Percentiles rank a stretch among this genome's conserved stretches.
phyloP scores from a whole-genome alignment of 2,329 filamentous ascomycete genomes.

The Cladosporium sp. region DNA sequence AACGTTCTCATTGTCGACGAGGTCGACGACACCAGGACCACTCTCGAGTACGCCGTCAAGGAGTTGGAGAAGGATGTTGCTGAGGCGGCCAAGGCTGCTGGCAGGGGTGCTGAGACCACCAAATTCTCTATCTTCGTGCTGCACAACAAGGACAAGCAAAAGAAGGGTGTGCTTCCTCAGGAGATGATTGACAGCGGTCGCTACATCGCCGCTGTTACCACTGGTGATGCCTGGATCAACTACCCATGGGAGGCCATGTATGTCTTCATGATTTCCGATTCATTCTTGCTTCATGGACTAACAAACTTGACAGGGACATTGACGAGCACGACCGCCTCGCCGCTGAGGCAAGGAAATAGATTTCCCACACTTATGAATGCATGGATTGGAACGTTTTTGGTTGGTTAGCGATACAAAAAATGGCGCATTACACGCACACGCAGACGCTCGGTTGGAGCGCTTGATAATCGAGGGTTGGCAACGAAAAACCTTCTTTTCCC shows the following conservation, averaged over 20 bases:
- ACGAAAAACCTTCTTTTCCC: neutral
- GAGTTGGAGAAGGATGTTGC: slow-evolving; percentile 95
- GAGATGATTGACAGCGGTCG: slow-evolving; percentile 69
- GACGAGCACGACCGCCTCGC: slow-evolving; percentile 17
- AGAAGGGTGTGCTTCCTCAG: slow-evolving; percentile 80
- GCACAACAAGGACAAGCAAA: slow-evolving; percentile 96
- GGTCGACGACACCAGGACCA: slow-evolving; percentile 92
- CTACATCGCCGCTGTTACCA: slow-evolving; percentile 83
- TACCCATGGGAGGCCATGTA: slow-evolving; percentile 95
- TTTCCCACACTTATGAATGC: slow-evolving; percentile 7
- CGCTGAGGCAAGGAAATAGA: slow-evolving; percentile 9
- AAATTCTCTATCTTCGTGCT: slow-evolving; percentile 93
- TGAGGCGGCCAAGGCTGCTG: slow-evolving; percentile 68
- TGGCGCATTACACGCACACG: neutral
- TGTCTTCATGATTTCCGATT: slow-evolving; percentile 24
- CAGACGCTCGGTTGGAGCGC: neutral
- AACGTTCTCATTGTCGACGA: slow-evolving; percentile 90
- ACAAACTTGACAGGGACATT: slow-evolving; percentile 14
- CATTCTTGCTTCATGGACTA: neutral
- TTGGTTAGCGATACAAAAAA: slow-evolving; percentile 12
- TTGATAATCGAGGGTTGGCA: slow-evolving; percentile 6
- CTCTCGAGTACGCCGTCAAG: slow-evolving; percentile 86
- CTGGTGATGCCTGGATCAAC: slow-evolving; percentile 95
- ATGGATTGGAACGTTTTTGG: slow-evolving; percentile 8
- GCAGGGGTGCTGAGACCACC: slow-evolving; percentile 66